Evolutionary conservation across 495 filamentous ascomycete genomes (phyloP).

Genomic region (Aspergillus affinis): DNA sequence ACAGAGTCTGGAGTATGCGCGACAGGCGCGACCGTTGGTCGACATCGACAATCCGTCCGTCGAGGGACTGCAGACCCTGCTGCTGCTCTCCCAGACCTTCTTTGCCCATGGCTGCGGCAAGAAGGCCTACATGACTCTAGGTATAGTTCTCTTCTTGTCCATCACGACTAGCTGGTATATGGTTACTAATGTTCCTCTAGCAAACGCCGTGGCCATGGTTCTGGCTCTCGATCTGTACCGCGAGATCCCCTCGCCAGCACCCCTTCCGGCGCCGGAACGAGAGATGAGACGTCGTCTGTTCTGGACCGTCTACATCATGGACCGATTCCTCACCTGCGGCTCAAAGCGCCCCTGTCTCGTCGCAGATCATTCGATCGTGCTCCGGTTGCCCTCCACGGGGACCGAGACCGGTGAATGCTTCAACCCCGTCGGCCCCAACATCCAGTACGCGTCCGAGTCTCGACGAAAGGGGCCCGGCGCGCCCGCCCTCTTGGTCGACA

Average conservation of each 20-base stretch:
- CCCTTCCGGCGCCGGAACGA: slow-evolving; percentile 59
- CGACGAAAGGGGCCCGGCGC: slow-evolving; percentile 68
- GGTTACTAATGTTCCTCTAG: slow-evolving; percentile 36
- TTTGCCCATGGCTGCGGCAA: slow-evolving; percentile 78
- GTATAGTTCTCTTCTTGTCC: slow-evolving; percentile 42
- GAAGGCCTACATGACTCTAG: slow-evolving; percentile 80
- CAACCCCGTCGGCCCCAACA: slow-evolving; percentile 63
- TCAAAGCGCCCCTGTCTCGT: slow-evolving; percentile 76
- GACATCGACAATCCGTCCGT: slow-evolving; percentile 78
- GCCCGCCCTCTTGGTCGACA: slow-evolving; percentile 75
- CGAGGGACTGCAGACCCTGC: slow-evolving; percentile 69
- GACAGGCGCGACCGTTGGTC: slow-evolving; percentile 63
- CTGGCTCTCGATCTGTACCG: slow-evolving; percentile 75
- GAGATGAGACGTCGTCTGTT: slow-evolving; percentile 75
- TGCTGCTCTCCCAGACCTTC: slow-evolving; percentile 73
- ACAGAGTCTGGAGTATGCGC: slow-evolving; percentile 63
- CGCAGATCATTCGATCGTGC: slow-evolving; percentile 67
- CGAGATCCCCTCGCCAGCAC: slow-evolving; percentile 58
- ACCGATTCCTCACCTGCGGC: slow-evolving; percentile 74
- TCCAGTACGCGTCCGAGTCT: slow-evolving; percentile 61
- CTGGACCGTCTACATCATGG: slow-evolving; percentile 82
- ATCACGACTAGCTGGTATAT: not conserved
- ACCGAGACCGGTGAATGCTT: slow-evolving; percentile 70
- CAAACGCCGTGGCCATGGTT: slow-evolving; percentile 76
- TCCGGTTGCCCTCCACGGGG: slow-evolving; percentile 65